Evolutionary conservation across 495 filamentous ascomycete species (phyloP), one percentile per base, ranked within the genome.

Genomic region (Neurospora sp.): DNA sequence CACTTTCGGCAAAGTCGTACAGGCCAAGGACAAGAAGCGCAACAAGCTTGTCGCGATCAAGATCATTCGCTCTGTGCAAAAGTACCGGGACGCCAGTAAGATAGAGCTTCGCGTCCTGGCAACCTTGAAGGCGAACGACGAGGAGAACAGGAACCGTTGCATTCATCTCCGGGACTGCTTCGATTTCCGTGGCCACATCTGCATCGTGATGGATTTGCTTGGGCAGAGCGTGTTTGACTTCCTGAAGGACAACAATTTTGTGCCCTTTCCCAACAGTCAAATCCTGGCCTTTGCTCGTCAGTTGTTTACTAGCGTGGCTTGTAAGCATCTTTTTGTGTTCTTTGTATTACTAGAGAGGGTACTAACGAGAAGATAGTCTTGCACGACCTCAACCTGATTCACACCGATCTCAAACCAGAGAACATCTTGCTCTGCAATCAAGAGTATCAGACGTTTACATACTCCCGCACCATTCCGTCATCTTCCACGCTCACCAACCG

Each of bases 201-300:
- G 96, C 86, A 99, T 99, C 78, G 96, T 99, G 77, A 99, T 96
- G 80, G 96, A 98, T 81, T 86, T 99, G 23, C 87, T 98, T 31
- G 96, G 96, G 31, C 95, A 97, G 77, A 98, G 95, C 79, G 96
- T 99, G 23, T 99, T 99, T 81, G 96, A 99, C 84, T 99, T 99
- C 78, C 86, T 99, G 62, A 99, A 99, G 84, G 90, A 90, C 77
- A 98, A 98, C 80, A 86, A 86, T 69, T 99, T 98, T 81, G 93
- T 96, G 35, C 96, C 96, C 3, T 99, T 99, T 81, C 96, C 96
- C n/a, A 98, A 96, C 86, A 97, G 94, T 78, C 95, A 99, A 80
- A 99, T 99, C 74, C 96, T 98, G 81, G 93, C 88, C 78, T 98
- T 99, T 86, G 96, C 96, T 14, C 89, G 95, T 54, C 96, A 99